Evolutionary conservation across 2,329 filamentous ascomycete species (phyloP), one percentile per base, ranked within the genome.

Genomic region (Aspergillus candidus): DNA sequence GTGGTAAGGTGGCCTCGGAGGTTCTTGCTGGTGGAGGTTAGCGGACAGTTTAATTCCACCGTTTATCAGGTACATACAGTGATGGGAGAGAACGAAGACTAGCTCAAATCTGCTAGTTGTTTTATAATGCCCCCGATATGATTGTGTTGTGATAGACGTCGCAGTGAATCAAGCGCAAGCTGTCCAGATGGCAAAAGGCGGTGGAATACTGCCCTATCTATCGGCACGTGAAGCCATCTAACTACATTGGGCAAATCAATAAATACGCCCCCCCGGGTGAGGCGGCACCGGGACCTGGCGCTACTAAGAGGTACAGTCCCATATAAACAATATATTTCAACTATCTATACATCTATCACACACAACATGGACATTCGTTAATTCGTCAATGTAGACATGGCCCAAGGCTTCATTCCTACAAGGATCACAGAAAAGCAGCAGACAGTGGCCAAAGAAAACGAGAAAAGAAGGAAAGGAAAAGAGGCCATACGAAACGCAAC

Each of bases 101-200:
- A 27, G 2, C 22, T 3, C 22, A 27, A 10, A 6, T 27, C 3
- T 34, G 12, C 12, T 27, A 18, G 29, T 41, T 11, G 18, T 31
- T 29, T 33, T 22, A 32, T 18, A 31, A 11, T 36, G 17, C 31
- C 12, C 22, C 17, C 8, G 27, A 18, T 32, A 22, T 46, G 32
- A 18, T 44, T 30, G 1, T 41, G 15, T 30, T 40, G 31, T 27
- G 7, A 10, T 27, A 10, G 22, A 27, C 6, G 22, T 27, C 2
- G 22, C 22, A 8, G 22, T 22, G 22, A 4, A 27, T 27, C 22
- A 27, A 27, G 22, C 50, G 50, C 49, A 52, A 59, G 49, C 44
- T 61, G 58, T 55, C 58, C 57, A 54, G 41, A 56, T 44, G 33
- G 13, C 11, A 11, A 29, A 46, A 48, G 52, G 58, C 57, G 58